Evolutionary conservation across 2,329 filamentous ascomycete genomes (phyloP), one percentile per base, ranked within the genome.

Genomic region (Ceratocystis diversiconidia): DNA sequence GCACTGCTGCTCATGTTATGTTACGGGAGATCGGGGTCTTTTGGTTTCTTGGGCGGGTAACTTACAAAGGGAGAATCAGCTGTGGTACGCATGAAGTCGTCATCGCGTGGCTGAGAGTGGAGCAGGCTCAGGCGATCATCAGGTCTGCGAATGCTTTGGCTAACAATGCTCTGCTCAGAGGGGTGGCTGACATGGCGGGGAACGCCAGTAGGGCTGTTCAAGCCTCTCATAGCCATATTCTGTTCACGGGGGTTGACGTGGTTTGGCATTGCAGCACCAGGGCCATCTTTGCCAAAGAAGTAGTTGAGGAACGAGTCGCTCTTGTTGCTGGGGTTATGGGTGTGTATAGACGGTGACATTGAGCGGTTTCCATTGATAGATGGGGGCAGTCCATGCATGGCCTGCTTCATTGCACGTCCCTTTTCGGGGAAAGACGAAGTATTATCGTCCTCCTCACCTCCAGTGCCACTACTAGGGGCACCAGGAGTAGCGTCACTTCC

Each of bases 271-370:
- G 83, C 80, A 43, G 52, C 30, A 32, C 66, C 66, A 28, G 66
- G 66, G 60, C 89, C 89, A 68, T 99, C 94, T 74, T 99, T 97
- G 71, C 94, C 92, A 72, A 99, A 99, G 77, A 99, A 99, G 76
- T 99, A 99, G 76, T 92, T 97, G 68, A 99, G 76, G 79, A 99
- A 99, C 0, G 91, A 95, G 76, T 99, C 94, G 65, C 80, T 80
- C 69, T 88, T 81, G 64, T 81, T 80, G 32, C 84, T 80, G 10
- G 86, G 85, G 55, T 86, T 87, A 41, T 77, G 77, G 44, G 84
- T 79, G 64, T 87, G 80, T 52, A 92, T 78, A 32, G 87, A 83
- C 17, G 92, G 92, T 25, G 92, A 95, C 81, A 92, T 84, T 77
- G 90, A 95, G 71, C 92, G 83, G 46, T 46, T 55, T 8, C 62